phyloP scores from a whole-genome alignment of 1,284 basidiomycete species.

The Lentinula novae-zelandiae region DNA sequence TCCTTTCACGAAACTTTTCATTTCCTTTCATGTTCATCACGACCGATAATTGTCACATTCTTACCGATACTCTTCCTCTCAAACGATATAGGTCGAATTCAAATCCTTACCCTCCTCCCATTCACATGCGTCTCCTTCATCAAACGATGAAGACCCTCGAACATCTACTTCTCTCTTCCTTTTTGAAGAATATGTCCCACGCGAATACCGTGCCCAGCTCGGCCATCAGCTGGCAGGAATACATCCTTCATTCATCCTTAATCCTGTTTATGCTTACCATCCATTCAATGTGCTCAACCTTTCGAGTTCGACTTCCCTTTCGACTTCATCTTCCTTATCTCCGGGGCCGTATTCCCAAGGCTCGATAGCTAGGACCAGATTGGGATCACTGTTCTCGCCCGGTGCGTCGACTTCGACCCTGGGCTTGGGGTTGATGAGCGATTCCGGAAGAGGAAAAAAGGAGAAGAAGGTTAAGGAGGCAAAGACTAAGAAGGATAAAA shows the following conservation, averaged over 20 bases:
- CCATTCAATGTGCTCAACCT: not conserved
- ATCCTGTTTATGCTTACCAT: not conserved
- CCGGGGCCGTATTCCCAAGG: constrained; percentile 25
- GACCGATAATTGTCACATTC: not conserved
- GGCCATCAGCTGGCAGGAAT: constrained; percentile 24
- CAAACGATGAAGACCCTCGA: constrained; percentile 30
- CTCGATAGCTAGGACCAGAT: not conserved
- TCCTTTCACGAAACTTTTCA: not conserved
- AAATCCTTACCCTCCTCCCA: constrained; percentile 51
- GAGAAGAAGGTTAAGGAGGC: not conserved
- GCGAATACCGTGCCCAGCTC: constrained; percentile 80
- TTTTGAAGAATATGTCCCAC: constrained; percentile 86
- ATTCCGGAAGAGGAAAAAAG: constrained; percentile 29
- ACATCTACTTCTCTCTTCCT: constrained; percentile 58
- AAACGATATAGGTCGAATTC: constrained; percentile 66
- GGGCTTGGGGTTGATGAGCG: constrained; percentile 38
- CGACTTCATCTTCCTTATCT: constrained; percentile 29
- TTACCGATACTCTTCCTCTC: not conserved
- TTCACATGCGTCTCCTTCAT: not conserved
- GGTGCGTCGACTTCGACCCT: not conserved
- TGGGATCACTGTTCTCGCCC: not conserved
- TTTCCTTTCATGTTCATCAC: not conserved
- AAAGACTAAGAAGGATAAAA: not conserved
- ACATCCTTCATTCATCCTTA: not conserved
- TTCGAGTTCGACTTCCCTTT: constrained; percentile 15